A percentile compares a stretch with the other conserved stretches of the same genome.
Conservation (phyloP, 2,329 filamentous ascomycete species). For the Ophiostoma populinum region DNA sequence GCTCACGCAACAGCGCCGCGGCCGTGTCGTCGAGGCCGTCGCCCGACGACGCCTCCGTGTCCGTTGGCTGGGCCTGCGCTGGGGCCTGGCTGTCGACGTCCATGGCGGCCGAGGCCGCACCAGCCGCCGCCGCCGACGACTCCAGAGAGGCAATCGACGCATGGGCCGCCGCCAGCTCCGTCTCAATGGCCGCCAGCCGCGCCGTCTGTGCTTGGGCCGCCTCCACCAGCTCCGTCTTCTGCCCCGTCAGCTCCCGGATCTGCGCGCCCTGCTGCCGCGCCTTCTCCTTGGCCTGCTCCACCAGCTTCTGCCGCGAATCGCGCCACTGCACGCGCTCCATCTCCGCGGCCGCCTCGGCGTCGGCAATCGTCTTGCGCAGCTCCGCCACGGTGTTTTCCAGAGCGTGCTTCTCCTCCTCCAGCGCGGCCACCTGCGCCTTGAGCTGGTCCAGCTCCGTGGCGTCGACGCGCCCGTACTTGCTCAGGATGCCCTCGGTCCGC, state of each 20-base stretch:
- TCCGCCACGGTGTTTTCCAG: slow-evolving; percentile 32
- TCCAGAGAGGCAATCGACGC: slow-evolving; percentile 18
- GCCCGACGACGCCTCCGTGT: neutral
- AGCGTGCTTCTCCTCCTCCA: slow-evolving; percentile 48
- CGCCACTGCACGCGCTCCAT: slow-evolving; percentile 37
- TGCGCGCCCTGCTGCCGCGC: slow-evolving; percentile 33
- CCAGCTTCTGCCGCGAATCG: slow-evolving; percentile 32
- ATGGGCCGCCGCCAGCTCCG: slow-evolving; percentile 37
- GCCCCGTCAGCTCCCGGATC: slow-evolving; percentile 35
- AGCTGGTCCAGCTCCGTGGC: slow-evolving; percentile 82
- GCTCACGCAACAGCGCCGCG: slow-evolving; percentile 25
- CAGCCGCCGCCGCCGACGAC: slow-evolving; percentile 3
- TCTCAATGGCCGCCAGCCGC: slow-evolving; percentile 22
- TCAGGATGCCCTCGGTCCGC: slow-evolving; percentile 84
- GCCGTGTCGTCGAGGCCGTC: slow-evolving; percentile 19
- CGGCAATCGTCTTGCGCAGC: slow-evolving; percentile 35
- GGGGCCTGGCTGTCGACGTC: slow-evolving; percentile 3
- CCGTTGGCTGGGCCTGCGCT: neutral
- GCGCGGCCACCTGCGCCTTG: slow-evolving; percentile 53
- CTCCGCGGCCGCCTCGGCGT: slow-evolving; percentile 34
- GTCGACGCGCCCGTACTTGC: slow-evolving; percentile 90
- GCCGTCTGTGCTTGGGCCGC: slow-evolving; percentile 28
- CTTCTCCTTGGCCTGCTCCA: slow-evolving; percentile 46
- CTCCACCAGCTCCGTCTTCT: slow-evolving; percentile 34
- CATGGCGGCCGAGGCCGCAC: slow-evolving; percentile 5